Conservation (phyloP, 257 asterid genomes). For the Cinchona pubescens region DNA sequence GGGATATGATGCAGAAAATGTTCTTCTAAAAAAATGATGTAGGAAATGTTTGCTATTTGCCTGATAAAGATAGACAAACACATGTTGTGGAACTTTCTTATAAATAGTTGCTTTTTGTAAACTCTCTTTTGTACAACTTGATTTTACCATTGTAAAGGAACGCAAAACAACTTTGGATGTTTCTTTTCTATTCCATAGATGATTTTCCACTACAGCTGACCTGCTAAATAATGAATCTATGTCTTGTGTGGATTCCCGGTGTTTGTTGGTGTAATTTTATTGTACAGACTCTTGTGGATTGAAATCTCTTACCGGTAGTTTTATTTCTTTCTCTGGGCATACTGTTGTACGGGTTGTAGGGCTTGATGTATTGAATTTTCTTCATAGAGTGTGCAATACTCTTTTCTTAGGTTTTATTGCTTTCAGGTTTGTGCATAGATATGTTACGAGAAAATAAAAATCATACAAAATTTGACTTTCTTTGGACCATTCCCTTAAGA, state of each 20-base stretch:
- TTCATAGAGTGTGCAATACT: neutral
- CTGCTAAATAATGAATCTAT: neutral
- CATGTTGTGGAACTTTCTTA: neutral
- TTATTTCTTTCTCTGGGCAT: too few species aligned
- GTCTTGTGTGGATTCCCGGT: neutral
- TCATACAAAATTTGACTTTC: neutral
- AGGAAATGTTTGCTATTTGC: neutral
- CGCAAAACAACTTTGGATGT: neutral
- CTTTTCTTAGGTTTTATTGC: too few species aligned
- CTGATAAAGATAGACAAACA: neutral
- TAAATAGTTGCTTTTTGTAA: neutral
- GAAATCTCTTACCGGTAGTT: too few species aligned
- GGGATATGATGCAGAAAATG: neutral
- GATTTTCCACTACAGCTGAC: neutral
- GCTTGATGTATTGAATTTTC: neutral
- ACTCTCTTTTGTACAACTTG: neutral
- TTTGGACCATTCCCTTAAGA: neutral
- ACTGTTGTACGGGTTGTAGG: neutral
- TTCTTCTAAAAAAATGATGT: too few species aligned
- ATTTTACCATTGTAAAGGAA: neutral
- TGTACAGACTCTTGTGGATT: too few species aligned
- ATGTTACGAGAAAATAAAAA: neutral
- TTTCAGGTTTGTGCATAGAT: neutral
- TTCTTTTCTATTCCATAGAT: neutral
- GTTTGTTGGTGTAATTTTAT: too few species aligned